Evolutionary conservation across 2,329 filamentous ascomycete species (phyloP), one percentile per base, ranked within the genome.

Genomic region (Hawksworthiomyces lignivorus): DNA sequence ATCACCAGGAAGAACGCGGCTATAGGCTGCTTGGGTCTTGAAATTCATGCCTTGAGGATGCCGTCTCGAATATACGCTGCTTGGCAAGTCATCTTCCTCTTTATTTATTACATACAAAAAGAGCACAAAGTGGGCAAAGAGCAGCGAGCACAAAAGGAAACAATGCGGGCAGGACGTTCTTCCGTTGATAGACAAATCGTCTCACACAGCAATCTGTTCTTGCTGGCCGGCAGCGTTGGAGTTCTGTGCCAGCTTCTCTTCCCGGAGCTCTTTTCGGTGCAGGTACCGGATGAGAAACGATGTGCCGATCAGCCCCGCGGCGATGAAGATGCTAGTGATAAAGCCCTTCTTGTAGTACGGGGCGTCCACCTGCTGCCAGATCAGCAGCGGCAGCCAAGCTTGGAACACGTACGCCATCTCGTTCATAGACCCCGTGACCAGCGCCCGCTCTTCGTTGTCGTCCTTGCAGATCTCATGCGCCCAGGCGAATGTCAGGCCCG

Each of bases 391-490:
- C 31, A 86, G 56, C 80, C 80, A 85, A 0, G 80, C 77, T 53
- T 84, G 79, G 32, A 86, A 59, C 9, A 83, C 77, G 46, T 84
- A 83, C 0, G 79, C 80, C 62, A 84, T 72, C 54, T 81, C 72
- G 46, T 84, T 85, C 77, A 84, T 84, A 14, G 67, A 62, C 0
- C 68, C 80, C 1, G 80, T 70, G 1, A 84, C 77, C 4, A 86
- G 45, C 5, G 81, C 79, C 9, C 80, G 64, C 59, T 84, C 80
- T 56, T 85, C 80, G 41, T 79, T 71, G 46, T 72, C 67, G 10
- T 63, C 66, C 28, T 58, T 60, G 51, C 68, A 72, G 31, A 72
- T 70, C 51, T 72, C 69, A 44, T 71, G 65, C 0, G 67, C 67
- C 69, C 69, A 72, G 0, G 68, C 65, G 43, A 69, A 70, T 0